Conservation (phyloP, 2,329 filamentous ascomycete species). For the Aspergillus hortae region DNA sequence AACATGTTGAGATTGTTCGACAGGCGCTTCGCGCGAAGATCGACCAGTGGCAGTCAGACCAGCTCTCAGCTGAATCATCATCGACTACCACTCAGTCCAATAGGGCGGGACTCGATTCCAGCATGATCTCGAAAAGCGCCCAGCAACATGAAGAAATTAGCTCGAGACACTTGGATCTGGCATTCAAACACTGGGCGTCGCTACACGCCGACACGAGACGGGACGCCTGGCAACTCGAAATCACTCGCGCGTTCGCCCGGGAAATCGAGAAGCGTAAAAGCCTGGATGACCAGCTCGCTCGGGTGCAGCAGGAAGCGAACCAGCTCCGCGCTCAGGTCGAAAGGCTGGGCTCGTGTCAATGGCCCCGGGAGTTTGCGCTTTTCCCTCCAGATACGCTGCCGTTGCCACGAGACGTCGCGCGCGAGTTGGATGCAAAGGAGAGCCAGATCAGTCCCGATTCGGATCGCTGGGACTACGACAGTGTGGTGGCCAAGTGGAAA, state of each 20-base stretch:
- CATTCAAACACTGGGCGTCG: conserved; percentile 72
- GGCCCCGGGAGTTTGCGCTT: conserved; percentile 47
- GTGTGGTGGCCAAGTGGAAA: conserved; percentile 47
- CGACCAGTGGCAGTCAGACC: conserved; percentile 57
- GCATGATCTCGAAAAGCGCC: conserved; percentile 45
- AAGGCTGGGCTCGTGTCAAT: conserved; percentile 44
- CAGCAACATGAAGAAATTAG: conserved; percentile 66
- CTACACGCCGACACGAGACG: conserved; percentile 54
- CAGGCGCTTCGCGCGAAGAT: conserved; percentile 66
- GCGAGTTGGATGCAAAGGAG: conserved; percentile 35
- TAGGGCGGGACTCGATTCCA: conserved; percentile 29
- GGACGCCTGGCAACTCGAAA: conserved; percentile 46
- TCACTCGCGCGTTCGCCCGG: conserved; percentile 44
- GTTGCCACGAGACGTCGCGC: conserved; percentile 35
- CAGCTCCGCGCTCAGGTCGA: conserved; percentile 48
- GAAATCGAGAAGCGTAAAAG: conserved; percentile 44
- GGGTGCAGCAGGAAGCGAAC: conserved; percentile 46
- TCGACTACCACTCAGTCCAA: conserved; percentile 45
- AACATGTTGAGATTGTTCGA: conserved; percentile 70
- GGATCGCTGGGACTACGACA: conserved; percentile 47
- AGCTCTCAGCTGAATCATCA: conserved; percentile 26
- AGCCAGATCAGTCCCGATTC: conserved; percentile 34
- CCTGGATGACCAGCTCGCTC: conserved; percentile 41
- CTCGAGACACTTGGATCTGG: conserved; percentile 69
- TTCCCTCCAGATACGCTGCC: conserved; percentile 46